Evolutionary conservation across 306 rosid species (phyloP).

Genomic region (Inga laurina): DNA sequence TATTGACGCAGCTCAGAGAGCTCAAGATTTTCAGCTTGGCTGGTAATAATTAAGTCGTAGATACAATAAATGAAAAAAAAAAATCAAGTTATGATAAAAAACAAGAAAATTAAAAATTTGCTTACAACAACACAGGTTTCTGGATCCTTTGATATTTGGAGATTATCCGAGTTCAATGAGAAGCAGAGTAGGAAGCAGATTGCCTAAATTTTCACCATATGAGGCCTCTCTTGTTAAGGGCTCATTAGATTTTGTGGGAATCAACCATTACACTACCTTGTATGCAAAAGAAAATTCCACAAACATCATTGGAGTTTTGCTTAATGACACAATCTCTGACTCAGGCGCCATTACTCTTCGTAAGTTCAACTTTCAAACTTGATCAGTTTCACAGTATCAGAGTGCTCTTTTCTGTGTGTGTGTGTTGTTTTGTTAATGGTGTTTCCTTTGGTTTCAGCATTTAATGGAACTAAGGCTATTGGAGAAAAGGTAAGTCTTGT

Average conservation of each 20-base stretch:
- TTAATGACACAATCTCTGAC: not conserved
- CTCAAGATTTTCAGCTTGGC: constrained; percentile 18
- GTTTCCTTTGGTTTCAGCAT: constrained; percentile 42
- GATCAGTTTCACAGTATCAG: not conserved
- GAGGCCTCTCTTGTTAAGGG: constrained; percentile 11
- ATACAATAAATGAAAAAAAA: not conserved
- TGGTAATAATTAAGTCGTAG: not conserved
- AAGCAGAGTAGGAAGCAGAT: constrained; percentile 8
- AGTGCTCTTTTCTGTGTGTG: not conserved
- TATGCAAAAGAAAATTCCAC: not conserved
- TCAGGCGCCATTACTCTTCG: not conserved
- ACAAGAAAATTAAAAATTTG: not conserved
- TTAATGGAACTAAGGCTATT: constrained; percentile 47
- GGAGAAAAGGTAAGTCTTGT: constrained; percentile 46
- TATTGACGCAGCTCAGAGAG: constrained; percentile 18
- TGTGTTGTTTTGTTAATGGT: not conserved
- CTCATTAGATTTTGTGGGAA: constrained; percentile 16
- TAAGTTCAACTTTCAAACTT: not conserved
- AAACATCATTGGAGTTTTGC: not conserved
- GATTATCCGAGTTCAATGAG: constrained; percentile 20
- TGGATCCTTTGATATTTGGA: constrained; percentile 9
- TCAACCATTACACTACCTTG: constrained; percentile 10
- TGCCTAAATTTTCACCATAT: not conserved
- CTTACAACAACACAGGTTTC: not conserved
- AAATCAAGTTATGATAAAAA: not conserved